Base-by-base conservation (phyloP, 2,329 filamentous ascomycete genomes). In the Lecanosticta acicola region DNA sequence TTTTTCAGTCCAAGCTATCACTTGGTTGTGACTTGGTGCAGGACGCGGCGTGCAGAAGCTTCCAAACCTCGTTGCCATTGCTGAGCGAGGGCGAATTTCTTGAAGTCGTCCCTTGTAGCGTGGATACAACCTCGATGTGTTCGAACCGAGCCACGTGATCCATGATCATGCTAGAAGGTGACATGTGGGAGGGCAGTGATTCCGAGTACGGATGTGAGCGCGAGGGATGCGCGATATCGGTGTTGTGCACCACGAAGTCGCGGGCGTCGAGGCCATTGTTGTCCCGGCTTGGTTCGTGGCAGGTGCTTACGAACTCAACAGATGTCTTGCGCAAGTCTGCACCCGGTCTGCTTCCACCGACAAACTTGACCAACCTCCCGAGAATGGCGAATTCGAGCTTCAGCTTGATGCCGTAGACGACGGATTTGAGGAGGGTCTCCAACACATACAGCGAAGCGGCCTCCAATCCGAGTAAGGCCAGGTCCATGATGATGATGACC, bases 381-480 rank as follows among this genome's bases (percentile, higher is more conserved):
- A 64, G 47, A 18, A 64, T 57, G 24, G 55, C 61, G 36, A 63
- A 63, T 43, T 64, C 62, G n/a, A 64, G 57, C 41, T 64, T 64
- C 17, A 64, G 54, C 53, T 64, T 64, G 55, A 63, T 55, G 18
- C 57, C 60, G 47, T 64, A 64, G 26, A 63, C 48, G 38, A 64
- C 46, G 32, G 53, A 66, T 49, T 72, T 71, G 2, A 70, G 53
- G 0, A 66, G 65, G 3, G 62, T 63, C 39, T 68, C 61, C 13
- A 66, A 49, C 16, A 66, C 62, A 45, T 53, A 65, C 2, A 61
- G 40, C 14, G 56, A 56, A 2, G 56, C 62, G 16, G 62, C 59
- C 16, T 66, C 63, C n/a, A 68, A 57, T 10, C 59, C 64, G 14
- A 60, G 49, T 2, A 69, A 57, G 0, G 52, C 61, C 10, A 67